A percentile compares a stretch with the other conserved stretches of the same genome.
Conservation (phyloP, 2,329 filamentous ascomycete genomes). For the Colletotrichum ledebouriae region DNA sequence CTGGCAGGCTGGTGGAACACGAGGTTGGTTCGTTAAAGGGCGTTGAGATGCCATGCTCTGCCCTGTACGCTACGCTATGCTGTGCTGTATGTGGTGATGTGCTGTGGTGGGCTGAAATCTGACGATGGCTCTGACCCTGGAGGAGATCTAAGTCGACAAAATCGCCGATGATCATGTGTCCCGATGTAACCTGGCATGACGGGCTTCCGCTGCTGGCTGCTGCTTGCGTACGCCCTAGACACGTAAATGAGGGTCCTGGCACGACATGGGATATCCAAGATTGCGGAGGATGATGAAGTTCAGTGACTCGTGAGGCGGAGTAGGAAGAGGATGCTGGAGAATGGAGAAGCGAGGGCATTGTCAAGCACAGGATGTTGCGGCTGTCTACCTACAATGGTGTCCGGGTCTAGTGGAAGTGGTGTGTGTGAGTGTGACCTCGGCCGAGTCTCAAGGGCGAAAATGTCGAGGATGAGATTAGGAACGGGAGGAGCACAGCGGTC, state of each 20-base stretch:
- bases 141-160: constrained; percentile 30
- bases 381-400: constrained; percentile 14
- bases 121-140: constrained; percentile 14
- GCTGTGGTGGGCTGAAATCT: constrained; percentile 1
- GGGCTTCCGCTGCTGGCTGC: constrained; percentile 25
- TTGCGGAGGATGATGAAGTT: background rate
- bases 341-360: constrained; percentile 1
- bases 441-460: background rate
- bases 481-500: constrained; percentile 9
- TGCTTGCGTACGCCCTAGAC: constrained; percentile 22
- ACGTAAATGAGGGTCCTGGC: constrained; percentile 26
- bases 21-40: background rate
- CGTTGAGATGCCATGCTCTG: constrained; percentile 1
- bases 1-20: background rate
- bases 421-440: background rate
- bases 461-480: constrained; percentile 24
- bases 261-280: constrained; percentile 31
- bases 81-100: background rate
- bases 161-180: constrained; percentile 35
- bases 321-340: background rate
- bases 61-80: background rate
- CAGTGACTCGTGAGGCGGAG: constrained; percentile 1
- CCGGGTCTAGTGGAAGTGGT: constrained; percentile 5
- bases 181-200: constrained; percentile 33
- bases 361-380: background rate